Conservation (phyloP, 306 rosid genomes). For the Castanea crenata region DNA sequence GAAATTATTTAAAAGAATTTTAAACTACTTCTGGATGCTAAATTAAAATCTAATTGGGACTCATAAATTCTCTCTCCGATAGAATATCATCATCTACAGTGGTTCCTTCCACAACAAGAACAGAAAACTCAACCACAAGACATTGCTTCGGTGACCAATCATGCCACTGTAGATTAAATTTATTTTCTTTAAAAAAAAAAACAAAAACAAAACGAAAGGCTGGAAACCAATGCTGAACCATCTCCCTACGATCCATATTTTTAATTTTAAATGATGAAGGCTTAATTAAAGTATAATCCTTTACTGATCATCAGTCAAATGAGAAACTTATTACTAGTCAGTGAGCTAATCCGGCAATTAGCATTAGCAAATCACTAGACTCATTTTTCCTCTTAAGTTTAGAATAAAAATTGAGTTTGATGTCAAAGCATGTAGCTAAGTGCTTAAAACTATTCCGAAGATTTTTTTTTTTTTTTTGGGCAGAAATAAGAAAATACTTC, state of each 20-base stretch:
- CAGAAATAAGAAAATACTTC: slow-evolving; percentile 19
- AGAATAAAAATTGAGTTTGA: not conserved
- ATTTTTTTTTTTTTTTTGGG: not conserved
- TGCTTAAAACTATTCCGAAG: not conserved
- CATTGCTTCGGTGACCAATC: slow-evolving; percentile 1
- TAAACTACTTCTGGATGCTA: not conserved
- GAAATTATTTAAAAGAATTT: not conserved
- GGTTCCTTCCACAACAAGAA: not conserved
- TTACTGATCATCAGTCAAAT: not conserved
- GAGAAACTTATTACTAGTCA: not conserved
- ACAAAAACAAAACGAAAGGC: not conserved
- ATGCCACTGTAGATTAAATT: not conserved
- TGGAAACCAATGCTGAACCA: not conserved
- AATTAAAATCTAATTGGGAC: not conserved
- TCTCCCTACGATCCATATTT: not conserved
- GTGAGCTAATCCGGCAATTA: not conserved
- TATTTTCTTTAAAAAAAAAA: too few relatives aligned
- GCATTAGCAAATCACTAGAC: not conserved
- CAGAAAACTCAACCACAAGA: not conserved
- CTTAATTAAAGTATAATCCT: not conserved
- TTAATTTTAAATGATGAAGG: not conserved
- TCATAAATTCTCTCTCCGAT: not conserved
- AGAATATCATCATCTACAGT: not conserved
- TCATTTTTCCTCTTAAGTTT: not conserved
- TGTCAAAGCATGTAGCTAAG: not conserved